These are phyloP conservation scores for Ampelocalamus luodianensis DNA, from an alignment of 176 grass and related monocot species.

Conservation along the genomic window DNA sequence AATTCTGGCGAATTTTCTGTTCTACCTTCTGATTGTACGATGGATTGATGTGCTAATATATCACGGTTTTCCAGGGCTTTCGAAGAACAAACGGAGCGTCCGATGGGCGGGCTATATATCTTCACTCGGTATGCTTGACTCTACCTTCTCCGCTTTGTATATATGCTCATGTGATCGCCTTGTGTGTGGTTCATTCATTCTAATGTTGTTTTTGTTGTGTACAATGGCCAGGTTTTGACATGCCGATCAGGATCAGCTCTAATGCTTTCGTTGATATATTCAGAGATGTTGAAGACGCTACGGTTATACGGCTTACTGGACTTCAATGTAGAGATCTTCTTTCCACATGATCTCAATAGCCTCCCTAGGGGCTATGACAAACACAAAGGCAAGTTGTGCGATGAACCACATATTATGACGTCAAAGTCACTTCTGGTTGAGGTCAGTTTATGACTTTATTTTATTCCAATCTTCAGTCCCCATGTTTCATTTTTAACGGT, in stretches of 20 bases:
- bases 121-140: conserved; percentile 71
- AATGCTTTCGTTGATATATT: conserved; percentile 91
- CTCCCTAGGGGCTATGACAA: conserved; percentile 88
- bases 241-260: conserved; percentile 76
- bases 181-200: background rate
- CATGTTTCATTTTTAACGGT: background rate
- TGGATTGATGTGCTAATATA: conserved; percentile 15
- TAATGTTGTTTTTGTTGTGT: conserved; percentile 29
- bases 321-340: conserved; percentile 85
- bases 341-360: conserved; percentile 58
- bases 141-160: background rate
- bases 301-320: conserved; percentile 64
- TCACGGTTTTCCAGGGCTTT: conserved; percentile 56
- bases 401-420: conserved; percentile 83
- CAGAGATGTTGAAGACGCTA: conserved; percentile 80
- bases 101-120: conserved; percentile 73
- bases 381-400: conserved; percentile 62
- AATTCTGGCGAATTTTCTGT: background rate
- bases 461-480: conserved; percentile 1
- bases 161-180: background rate
- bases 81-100: conserved; percentile 53
- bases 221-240: conserved; percentile 66
- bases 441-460: conserved; percentile 45
- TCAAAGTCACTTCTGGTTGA: conserved; percentile 74
- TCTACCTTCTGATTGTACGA: background rate